Percentiles rank a stretch among this genome's conserved stretches.
Conservation (phyloP, 495 filamentous ascomycete species). For the Neurospora sublineolata region DNA sequence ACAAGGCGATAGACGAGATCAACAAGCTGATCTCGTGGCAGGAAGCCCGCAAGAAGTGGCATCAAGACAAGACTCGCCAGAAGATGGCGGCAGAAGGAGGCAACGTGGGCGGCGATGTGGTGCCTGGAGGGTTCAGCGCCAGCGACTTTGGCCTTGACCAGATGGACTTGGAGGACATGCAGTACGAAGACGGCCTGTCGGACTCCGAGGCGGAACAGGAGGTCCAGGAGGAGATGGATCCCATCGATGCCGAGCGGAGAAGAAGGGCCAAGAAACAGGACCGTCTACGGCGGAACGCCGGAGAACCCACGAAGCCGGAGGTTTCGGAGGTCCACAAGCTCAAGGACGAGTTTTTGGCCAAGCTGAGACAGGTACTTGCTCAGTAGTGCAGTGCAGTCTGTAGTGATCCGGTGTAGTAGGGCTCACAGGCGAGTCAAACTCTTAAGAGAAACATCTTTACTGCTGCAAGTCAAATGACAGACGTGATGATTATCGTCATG, state of each 20-base stretch:
- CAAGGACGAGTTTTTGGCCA: conserved; percentile 63
- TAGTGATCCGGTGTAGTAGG: not conserved
- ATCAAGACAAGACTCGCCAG: conserved; percentile 91
- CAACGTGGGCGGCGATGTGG: conserved; percentile 30
- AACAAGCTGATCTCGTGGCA: conserved; percentile 85
- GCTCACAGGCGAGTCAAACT: not conserved
- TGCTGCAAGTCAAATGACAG: not conserved
- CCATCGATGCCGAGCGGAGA: conserved; percentile 74
- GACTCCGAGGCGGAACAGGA: conserved; percentile 59
- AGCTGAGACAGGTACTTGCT: conserved; percentile 80
- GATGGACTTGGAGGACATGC: conserved; percentile 76
- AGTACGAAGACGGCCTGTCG: conserved; percentile 61
- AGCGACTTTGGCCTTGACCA: conserved; percentile 84
- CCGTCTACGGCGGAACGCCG: conserved; percentile 66
- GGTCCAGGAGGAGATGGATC: conserved; percentile 70
- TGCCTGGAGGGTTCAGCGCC: conserved; percentile 44
- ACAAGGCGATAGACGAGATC: conserved; percentile 67
- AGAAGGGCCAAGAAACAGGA: conserved; percentile 64
- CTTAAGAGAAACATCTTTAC: not conserved
- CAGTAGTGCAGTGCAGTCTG: conserved; percentile 19
- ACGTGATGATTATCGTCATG: not conserved
- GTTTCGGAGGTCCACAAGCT: conserved; percentile 70
- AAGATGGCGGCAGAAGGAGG: conserved; percentile 89
- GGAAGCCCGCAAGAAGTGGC: conserved; percentile 88
- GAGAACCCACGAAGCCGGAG: conserved; percentile 78